Percentiles rank a stretch among this genome's conserved stretches.
Evolutionary conservation across 2,329 filamentous ascomycete species (phyloP).

Genomic region (Pestalotiopsis sp.): DNA sequence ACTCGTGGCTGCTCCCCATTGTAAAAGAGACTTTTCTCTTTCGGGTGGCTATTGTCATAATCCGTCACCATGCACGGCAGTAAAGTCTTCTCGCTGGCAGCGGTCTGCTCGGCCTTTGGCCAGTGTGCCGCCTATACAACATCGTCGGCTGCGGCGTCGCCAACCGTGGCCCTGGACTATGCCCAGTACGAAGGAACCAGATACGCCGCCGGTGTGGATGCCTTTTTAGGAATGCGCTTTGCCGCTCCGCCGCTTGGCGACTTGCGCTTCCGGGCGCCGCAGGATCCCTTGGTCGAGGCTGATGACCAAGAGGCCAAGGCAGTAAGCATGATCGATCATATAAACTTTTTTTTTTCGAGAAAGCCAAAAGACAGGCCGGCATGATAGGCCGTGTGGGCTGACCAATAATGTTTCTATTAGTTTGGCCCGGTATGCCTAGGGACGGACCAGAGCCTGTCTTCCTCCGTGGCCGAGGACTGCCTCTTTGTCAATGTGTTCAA

Average conservation of each 20-base stretch:
- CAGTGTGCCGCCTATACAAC: not conserved
- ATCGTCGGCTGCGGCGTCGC: not conserved
- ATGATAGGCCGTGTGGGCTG: not conserved
- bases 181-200: not conserved
- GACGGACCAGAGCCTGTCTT: slow-evolving; percentile 8
- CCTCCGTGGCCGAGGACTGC: slow-evolving; percentile 58
- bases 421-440: slow-evolving; percentile 15
- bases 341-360: not conserved
- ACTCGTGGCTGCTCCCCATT: not conserved
- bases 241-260: slow-evolving; percentile 9
- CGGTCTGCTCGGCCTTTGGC: not conserved
- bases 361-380: not conserved
- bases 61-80: not conserved
- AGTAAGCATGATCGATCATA: not conserved
- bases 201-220: slow-evolving; percentile 10
- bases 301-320: not conserved
- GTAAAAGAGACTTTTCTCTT: no score
- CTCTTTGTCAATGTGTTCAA: slow-evolving; percentile 67
- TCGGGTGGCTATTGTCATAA: no score
- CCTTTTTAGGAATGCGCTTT: slow-evolving; percentile 15
- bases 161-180: slow-evolving; percentile 2
- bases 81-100: not conserved
- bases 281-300: not conserved
- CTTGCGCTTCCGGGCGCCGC: slow-evolving; percentile 12
- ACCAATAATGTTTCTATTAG: not conserved